Conservation (phyloP, 108 stramenopile species). For the Pseudonitzschia multistriata region DNA sequence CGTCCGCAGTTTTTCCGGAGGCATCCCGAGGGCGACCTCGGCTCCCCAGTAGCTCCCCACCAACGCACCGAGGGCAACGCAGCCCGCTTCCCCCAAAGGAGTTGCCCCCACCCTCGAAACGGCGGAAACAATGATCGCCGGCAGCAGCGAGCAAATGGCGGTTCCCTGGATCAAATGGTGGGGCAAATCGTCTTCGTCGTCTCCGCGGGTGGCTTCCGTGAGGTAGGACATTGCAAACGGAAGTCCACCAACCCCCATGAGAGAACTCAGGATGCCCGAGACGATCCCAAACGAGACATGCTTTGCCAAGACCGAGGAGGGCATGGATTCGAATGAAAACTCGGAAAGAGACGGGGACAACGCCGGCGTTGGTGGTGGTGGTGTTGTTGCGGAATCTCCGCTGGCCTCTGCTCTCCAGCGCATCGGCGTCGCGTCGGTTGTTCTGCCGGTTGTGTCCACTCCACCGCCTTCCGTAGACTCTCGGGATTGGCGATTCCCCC, state of each 20-base stretch:
- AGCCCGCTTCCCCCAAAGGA: slow-evolving; percentile 8
- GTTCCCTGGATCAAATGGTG: slow-evolving; percentile 33
- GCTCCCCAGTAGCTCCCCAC: slow-evolving; percentile 26
- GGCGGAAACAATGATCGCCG: slow-evolving; percentile 24
- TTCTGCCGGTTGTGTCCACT: no score
- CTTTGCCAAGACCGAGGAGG: slow-evolving; percentile 16
- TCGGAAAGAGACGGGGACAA: no score
- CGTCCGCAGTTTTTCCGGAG: slow-evolving; percentile 19
- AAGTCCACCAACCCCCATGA: slow-evolving; percentile 33
- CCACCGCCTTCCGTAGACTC: no score
- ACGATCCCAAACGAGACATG: slow-evolving; percentile 22
- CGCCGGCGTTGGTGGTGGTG: no score
- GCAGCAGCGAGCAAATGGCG: slow-evolving; percentile 23
- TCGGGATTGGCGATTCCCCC: no score
- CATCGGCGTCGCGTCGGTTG: no score
- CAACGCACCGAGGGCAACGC: slow-evolving; percentile 20
- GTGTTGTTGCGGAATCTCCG: no score
- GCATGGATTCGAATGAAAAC: slow-evolving; percentile 16
- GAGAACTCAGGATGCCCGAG: slow-evolving; percentile 19
- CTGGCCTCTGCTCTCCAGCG: no score
- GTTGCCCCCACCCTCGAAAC: slow-evolving; percentile 15
- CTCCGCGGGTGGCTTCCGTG: slow-evolving; percentile 27
- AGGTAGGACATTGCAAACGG: slow-evolving; percentile 34
- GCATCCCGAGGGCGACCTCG: slow-evolving; percentile 15
- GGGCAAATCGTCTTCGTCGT: no score